Conservation (phyloP, 2,329 filamentous ascomycete genomes). For the Exophiala aquamarina region DNA sequence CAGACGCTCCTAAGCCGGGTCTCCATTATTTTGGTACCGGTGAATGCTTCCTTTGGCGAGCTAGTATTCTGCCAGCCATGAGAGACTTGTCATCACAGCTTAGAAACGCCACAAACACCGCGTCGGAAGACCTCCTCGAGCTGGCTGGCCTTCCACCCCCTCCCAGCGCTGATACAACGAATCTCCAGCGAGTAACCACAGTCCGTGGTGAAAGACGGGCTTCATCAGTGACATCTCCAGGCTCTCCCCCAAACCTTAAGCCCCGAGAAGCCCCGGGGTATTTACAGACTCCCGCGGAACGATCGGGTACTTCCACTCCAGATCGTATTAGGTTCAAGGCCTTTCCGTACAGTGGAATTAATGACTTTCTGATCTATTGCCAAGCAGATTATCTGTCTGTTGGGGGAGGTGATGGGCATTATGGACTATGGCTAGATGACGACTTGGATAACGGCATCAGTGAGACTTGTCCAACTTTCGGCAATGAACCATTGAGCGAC, state of each 20-base stretch:
- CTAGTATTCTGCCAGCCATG: conserved; percentile 61
- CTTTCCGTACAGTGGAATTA: conserved; percentile 92
- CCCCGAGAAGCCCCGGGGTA: conserved; percentile 21
- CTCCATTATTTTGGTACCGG: conserved; percentile 92
- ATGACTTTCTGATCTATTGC: conserved; percentile 96
- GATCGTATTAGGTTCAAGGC: conserved; percentile 92
- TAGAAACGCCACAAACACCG: conserved; percentile 7
- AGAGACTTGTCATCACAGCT: conserved; percentile 32
- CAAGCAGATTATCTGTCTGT: conserved; percentile 81
- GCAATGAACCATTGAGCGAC: conserved; percentile 90
- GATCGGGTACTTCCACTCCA: conserved; percentile 54
- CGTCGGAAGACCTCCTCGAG: conserved; percentile 44
- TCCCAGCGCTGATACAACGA: conserved; percentile 65
- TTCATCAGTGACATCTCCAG: conserved; percentile 29
- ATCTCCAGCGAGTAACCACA: conserved; percentile 63
- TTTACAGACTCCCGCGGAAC: conserved; percentile 27
- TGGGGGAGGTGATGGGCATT: conserved; percentile 85
- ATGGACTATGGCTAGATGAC: conserved; percentile 91
- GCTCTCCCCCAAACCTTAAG: conserved; percentile 25
- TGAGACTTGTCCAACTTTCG: conserved; percentile 83
- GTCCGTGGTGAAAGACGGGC: conserved; percentile 41
- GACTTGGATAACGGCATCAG: conserved; percentile 81
- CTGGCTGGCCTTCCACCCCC: conserved; percentile 65
- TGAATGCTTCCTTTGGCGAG: conserved; percentile 91
- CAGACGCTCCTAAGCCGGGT: conserved; percentile 77